Evolutionary conservation across 768 basidiomycete genomes (phyloP).

Genomic region (Boletus reticulatus): DNA sequence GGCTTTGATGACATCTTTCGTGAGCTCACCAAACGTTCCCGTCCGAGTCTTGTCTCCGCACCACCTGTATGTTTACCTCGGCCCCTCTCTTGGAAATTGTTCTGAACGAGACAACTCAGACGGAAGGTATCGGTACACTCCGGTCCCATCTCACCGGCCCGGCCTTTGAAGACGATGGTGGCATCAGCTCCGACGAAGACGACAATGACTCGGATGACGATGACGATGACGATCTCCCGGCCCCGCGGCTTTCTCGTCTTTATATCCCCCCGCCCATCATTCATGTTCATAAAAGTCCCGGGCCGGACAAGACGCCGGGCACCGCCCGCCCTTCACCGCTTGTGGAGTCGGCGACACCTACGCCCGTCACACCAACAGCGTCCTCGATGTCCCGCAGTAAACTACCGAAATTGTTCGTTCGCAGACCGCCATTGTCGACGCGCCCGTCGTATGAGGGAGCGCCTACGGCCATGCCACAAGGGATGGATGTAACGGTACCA

Average conservation of each 20-base stretch:
- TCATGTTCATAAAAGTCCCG: conserved; percentile 19
- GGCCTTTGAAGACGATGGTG: conserved; percentile 75
- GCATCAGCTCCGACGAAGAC: conserved; percentile 54
- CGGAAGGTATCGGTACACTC: conserved; percentile 82
- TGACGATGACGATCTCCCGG: conserved; percentile 32
- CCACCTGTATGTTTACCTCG: conserved; percentile 60
- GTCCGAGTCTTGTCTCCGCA: conserved; percentile 68
- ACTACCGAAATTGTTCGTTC: conserved; percentile 35
- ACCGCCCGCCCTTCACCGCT: conserved; percentile 23
- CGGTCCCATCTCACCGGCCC: conserved; percentile 57
- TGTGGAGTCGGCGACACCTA: conserved; percentile 20
- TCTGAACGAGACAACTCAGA: conserved; percentile 44
- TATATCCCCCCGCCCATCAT: conserved; percentile 22
- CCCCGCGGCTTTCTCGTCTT: conserved; percentile 21
- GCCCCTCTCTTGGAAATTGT: neutral
- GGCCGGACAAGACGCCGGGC: conserved; percentile 15
- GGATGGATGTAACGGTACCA: conserved; percentile 2
- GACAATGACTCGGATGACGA: conserved; percentile 34
- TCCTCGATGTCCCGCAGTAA: conserved; percentile 22
- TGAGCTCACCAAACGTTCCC: conserved; percentile 61
- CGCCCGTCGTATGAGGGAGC: conserved; percentile 29
- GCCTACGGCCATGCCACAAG: neutral
- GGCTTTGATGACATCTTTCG: conserved; percentile 59
- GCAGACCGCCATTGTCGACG: conserved; percentile 31
- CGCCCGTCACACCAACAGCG: conserved; percentile 29